These are phyloP conservation scores for Cafeteria roenbergensis DNA, from an alignment of 108 stramenopile genomes.

Conservation along the genomic window DNA sequence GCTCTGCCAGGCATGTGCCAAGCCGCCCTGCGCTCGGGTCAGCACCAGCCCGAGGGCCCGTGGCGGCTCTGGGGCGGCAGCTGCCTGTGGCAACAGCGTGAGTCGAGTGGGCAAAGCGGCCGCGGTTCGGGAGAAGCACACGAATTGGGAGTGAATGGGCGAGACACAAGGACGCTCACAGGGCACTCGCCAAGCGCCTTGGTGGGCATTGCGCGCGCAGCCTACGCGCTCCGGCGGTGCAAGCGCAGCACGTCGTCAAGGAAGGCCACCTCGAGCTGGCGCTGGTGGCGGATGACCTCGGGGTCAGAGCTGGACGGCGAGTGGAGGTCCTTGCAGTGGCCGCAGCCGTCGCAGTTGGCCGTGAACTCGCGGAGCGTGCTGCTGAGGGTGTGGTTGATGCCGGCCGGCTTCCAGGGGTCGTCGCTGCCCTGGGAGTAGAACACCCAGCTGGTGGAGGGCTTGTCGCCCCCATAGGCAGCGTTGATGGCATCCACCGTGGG, in stretches of 20 bases:
- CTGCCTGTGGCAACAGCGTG: too few species aligned
- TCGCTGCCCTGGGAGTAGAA: conserved; percentile 16
- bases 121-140: too few species aligned
- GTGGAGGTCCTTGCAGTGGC: conserved; percentile 19
- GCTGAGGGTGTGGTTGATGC: neutral
- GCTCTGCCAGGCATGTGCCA: too few species aligned
- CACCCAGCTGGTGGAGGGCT: conserved; percentile 4
- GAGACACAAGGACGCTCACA: too few species aligned
- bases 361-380: neutral
- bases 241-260: neutral
- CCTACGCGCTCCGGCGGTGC: too few species aligned
- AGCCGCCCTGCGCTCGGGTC: too few species aligned
- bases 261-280: neutral
- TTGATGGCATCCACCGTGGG: conserved; percentile 15
- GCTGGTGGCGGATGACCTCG: neutral
- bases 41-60: too few species aligned
- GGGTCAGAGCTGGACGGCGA: conserved; percentile 4
- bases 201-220: too few species aligned
- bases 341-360: conserved; percentile 15
- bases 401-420: conserved; percentile 23
- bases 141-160: too few species aligned
- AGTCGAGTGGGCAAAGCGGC: too few species aligned
- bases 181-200: too few species aligned
- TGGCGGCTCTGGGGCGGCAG: too few species aligned
- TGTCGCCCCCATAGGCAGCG: conserved; percentile 10